Conservation (phyloP, 2,329 filamentous ascomycete species). For the Pseudogymnoascus sp. region DNA sequence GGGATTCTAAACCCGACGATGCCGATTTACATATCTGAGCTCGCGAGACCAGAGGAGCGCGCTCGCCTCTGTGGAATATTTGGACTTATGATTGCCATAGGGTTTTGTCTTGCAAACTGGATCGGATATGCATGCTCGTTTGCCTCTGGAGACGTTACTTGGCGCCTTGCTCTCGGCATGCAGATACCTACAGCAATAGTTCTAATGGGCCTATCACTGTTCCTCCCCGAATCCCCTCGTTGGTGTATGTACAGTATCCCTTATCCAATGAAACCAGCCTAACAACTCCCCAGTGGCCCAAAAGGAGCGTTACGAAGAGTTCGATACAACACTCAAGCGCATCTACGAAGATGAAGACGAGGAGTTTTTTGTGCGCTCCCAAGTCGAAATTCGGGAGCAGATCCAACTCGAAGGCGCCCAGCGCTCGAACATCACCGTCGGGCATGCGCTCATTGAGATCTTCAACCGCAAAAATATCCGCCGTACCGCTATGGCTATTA, state of each 20-base stretch:
- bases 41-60: slow-evolving; percentile 18
- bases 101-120: slow-evolving; percentile 20
- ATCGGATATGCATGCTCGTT: slow-evolving; percentile 21
- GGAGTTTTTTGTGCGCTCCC: slow-evolving; percentile 21
- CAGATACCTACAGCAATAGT: slow-evolving; percentile 21
- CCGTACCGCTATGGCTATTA: slow-evolving; percentile 24
- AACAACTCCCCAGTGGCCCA: slow-evolving; percentile 14
- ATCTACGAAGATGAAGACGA: slow-evolving; percentile 22
- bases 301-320: slow-evolving; percentile 24
- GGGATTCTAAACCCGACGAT: slow-evolving; percentile 17
- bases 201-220: slow-evolving; percentile 15
- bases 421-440: slow-evolving; percentile 2
- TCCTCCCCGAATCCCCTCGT: slow-evolving; percentile 17
- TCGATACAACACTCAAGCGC: slow-evolving; percentile 21
- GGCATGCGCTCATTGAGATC: slow-evolving; percentile 18
- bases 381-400: slow-evolving; percentile 23
- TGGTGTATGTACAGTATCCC: slow-evolving; percentile 14
- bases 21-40: slow-evolving; percentile 22
- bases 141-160: slow-evolving; percentile 19
- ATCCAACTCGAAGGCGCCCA: slow-evolving; percentile 19
- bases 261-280: neutral
- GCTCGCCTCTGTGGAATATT: slow-evolving; percentile 19
- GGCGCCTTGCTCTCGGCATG: slow-evolving; percentile 24
- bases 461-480: slow-evolving; percentile 27
- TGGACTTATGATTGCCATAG: slow-evolving; percentile 23